Evolutionary conservation across 129 eudicot species (phyloP), one percentile per base, ranked within the genome.

Genomic region (Flaveria linearis): DNA sequence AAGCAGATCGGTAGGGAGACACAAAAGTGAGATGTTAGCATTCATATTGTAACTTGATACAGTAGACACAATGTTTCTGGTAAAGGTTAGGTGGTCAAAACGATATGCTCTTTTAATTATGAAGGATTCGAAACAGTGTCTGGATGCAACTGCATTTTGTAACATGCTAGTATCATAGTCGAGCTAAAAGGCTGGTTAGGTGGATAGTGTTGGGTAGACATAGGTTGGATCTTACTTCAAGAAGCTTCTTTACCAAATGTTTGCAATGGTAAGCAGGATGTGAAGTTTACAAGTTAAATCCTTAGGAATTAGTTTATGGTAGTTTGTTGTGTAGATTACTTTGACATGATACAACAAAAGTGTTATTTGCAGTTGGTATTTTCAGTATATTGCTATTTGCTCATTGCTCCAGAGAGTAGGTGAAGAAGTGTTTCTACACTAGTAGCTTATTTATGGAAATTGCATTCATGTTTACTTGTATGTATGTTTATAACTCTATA

Each of bases 311-410:
- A 51, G 33, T 53, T 12, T 23, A 23, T 23, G 57, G 39, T 23
- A 69, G 73, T 25, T 68, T 69, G 56, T 45, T 69, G 18, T 26
- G 63, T 30, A 53, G 7, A 43, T 36, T 39, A 72, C 9, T 52
- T 17, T 33, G 26, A 72, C 36, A 11, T 39, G 76, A 30, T 33
- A 22, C 28, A 33, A 22, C 46, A 30, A 10, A 36, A 53, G 65
- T 72, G 30, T 17, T 52, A 10, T 72, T 20, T 72, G 65, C 17
- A 53, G 20, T 33, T 70, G 61, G 46, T 50, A 16, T 2, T 16
- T 70, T 13, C 14, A 46, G 10, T 28, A 16, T 55, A 16, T 30
- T 23, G 41, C 41, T 26, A 12, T 61, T 5, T 26, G 64, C 5
- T 57, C 11, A 7, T 14, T 57, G 14, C 30, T 13, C 50, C 9